Percentiles rank a stretch among this genome's conserved stretches.
phyloP scores from a whole-genome alignment of 1,139 yeast species.

The Hemisphaericaspora subhashii region DNA sequence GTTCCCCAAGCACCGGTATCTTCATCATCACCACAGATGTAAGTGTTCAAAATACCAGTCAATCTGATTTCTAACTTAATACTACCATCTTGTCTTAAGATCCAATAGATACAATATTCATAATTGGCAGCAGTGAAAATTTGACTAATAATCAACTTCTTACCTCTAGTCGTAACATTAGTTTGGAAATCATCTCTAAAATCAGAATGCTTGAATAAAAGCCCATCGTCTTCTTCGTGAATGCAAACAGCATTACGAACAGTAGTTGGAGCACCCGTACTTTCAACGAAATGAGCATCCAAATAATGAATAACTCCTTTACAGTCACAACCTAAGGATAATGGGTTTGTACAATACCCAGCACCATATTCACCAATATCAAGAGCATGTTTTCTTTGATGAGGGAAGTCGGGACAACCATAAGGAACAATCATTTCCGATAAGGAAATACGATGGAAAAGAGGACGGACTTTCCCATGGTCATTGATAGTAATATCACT shows the following conservation, averaged over 20 bases:
- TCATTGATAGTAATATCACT: constrained; percentile 73
- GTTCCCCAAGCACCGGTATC: constrained; percentile 77
- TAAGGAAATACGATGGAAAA: constrained; percentile 76
- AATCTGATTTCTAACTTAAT: constrained; percentile 75
- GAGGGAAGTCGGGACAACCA: constrained; percentile 77
- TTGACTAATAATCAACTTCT: constrained; percentile 71
- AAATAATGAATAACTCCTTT: constrained; percentile 80
- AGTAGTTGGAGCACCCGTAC: constrained; percentile 66
- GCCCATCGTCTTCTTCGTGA: constrained; percentile 83
- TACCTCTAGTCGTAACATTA: constrained; percentile 72
- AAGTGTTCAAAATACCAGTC: constrained; percentile 80
- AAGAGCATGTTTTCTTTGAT: constrained; percentile 81
- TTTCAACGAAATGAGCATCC: constrained; percentile 71
- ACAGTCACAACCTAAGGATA: constrained; percentile 79
- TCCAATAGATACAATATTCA: constrained; percentile 83
- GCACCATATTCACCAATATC: constrained; percentile 89
- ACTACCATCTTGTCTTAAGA: constrained; percentile 79
- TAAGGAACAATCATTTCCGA: constrained; percentile 86
- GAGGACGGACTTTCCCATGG: constrained; percentile 67
- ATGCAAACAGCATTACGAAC: constrained; percentile 78
- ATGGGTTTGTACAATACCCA: constrained; percentile 79
- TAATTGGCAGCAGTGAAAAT: constrained; percentile 85
- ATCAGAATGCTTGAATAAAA: constrained; percentile 78
- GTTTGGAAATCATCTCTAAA: constrained; percentile 80
- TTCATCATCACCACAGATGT: constrained; percentile 61